phyloP scores from a whole-genome alignment of 2,329 filamentous ascomycete genomes.

The Whalleya microplaca region DNA sequence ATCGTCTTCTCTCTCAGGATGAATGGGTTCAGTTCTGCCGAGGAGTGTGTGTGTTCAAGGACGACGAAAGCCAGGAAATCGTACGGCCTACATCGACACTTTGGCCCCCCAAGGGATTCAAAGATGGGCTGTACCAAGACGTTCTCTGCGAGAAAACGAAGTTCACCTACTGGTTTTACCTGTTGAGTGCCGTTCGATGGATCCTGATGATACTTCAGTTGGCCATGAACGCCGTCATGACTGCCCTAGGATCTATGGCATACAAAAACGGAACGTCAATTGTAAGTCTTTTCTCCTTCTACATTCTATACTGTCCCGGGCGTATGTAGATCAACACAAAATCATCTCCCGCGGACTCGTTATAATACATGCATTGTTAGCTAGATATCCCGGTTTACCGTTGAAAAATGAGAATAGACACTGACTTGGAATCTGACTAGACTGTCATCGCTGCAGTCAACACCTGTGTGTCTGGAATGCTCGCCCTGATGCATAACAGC shows the following conservation, averaged over 20 bases:
- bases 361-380: neutral
- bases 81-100: slow-evolving; percentile 46
- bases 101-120: slow-evolving; percentile 53
- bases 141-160: slow-evolving; percentile 49
- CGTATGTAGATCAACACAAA: neutral
- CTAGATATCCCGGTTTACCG: neutral
- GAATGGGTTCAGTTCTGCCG: slow-evolving; percentile 54
- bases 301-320: neutral
- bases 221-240: slow-evolving; percentile 52
- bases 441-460: slow-evolving; percentile 55
- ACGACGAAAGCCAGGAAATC: slow-evolving; percentile 47
- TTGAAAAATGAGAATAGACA: neutral
- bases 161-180: slow-evolving; percentile 49
- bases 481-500: slow-evolving; percentile 58
- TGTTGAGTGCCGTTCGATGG: slow-evolving; percentile 49
- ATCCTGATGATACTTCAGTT: slow-evolving; percentile 53
- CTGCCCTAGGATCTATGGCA: slow-evolving; percentile 52
- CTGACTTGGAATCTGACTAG: slow-evolving; percentile 12
- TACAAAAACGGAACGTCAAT: slow-evolving; percentile 44
- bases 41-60: slow-evolving; percentile 51
- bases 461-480: slow-evolving; percentile 53
- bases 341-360: neutral
- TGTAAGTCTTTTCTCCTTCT: slow-evolving; percentile 19
- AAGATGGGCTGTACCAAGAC: slow-evolving; percentile 53
- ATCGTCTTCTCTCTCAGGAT: slow-evolving; percentile 45